These are phyloP conservation scores for Pseudisothecium myosuroides DNA, from an alignment of 225 moss, liverwort and hornwort genomes.

Conservation along the genomic window DNA sequence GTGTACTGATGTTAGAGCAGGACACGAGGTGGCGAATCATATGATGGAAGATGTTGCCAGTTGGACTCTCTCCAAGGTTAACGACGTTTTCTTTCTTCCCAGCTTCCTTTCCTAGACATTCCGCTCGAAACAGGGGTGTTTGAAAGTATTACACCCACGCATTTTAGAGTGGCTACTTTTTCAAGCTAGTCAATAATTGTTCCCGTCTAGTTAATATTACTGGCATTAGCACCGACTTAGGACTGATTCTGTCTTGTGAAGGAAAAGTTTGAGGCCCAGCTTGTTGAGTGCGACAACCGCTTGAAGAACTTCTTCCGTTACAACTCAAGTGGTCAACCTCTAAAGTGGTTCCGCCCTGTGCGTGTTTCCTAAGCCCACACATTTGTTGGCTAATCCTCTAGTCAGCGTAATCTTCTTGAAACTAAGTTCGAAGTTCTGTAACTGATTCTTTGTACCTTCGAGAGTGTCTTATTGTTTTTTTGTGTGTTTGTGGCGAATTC, in stretches of 20 bases:
- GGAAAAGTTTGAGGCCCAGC: conserved; percentile 32
- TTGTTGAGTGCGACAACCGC: conserved; percentile 17
- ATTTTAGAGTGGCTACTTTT: not conserved
- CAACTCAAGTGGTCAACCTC: conserved; percentile 19
- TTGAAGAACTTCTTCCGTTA: conserved; percentile 9
- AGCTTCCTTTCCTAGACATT: not conserved
- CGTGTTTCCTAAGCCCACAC: not conserved
- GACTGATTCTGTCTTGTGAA: conserved; percentile 7
- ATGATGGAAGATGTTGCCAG: conserved; percentile 50
- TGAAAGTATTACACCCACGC: not conserved
- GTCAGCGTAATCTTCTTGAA: not conserved
- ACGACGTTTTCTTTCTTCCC: not conserved
- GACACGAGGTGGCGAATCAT: conserved; percentile 67
- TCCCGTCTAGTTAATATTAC: not conserved
- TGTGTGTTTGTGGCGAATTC: not conserved
- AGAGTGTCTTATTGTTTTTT: not conserved
- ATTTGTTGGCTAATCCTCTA: not conserved
- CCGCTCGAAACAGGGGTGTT: not conserved
- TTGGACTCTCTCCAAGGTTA: conserved; percentile 50
- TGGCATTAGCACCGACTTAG: not conserved
- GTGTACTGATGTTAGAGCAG: conserved; percentile 12
- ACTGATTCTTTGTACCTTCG: not conserved
- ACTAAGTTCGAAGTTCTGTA: not conserved
- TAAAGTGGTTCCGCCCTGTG: conserved; percentile 65
- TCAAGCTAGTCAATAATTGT: not conserved